These are phyloP conservation scores for Mycena floridula DNA, from an alignment of 768 basidiomycete genomes.

Conservation along the genomic window DNA sequence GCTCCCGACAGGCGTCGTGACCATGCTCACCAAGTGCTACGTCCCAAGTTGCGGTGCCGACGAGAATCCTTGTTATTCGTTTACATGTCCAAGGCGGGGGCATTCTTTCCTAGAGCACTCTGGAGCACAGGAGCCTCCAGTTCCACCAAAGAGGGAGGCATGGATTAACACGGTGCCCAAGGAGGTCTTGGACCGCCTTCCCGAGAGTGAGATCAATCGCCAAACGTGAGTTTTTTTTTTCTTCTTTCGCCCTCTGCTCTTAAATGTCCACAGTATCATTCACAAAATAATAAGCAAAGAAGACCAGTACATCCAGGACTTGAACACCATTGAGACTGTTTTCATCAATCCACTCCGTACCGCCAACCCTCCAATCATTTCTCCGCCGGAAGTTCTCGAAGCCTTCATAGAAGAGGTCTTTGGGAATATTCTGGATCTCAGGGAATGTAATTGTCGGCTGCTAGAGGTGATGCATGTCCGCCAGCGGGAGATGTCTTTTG, in stretches of 20 bases:
- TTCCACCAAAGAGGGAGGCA: slow-evolving; percentile 26
- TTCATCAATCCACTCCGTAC: slow-evolving; percentile 43
- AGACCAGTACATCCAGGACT: slow-evolving; percentile 83
- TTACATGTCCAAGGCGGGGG: slow-evolving; percentile 71
- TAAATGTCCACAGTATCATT: slow-evolving; percentile 48
- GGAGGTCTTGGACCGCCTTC: slow-evolving; percentile 40
- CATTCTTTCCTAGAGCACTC: not conserved
- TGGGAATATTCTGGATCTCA: slow-evolving; percentile 82
- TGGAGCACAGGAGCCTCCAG: slow-evolving; percentile 22
- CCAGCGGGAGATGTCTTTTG: slow-evolving; percentile 77
- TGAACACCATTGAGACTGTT: slow-evolving; percentile 75
- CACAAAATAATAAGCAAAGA: slow-evolving; percentile 86
- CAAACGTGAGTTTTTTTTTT: slow-evolving; percentile 48
- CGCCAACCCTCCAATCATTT: slow-evolving; percentile 39
- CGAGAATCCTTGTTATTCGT: slow-evolving; percentile 76
- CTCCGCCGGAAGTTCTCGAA: slow-evolving; percentile 53
- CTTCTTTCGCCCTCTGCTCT: not conserved
- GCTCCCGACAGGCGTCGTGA: slow-evolving; percentile 85
- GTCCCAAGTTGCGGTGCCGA: slow-evolving; percentile 82
- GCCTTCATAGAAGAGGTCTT: slow-evolving; percentile 89
- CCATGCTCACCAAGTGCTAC: slow-evolving; percentile 87
- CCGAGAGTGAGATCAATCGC: slow-evolving; percentile 73
- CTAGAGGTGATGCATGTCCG: slow-evolving; percentile 83
- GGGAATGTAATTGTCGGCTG: slow-evolving; percentile 76
- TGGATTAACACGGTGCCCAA: slow-evolving; percentile 43